Evolutionary conservation across 2,329 filamentous ascomycete species (phyloP).

Genomic region (Plectosphaerella sp.): DNA sequence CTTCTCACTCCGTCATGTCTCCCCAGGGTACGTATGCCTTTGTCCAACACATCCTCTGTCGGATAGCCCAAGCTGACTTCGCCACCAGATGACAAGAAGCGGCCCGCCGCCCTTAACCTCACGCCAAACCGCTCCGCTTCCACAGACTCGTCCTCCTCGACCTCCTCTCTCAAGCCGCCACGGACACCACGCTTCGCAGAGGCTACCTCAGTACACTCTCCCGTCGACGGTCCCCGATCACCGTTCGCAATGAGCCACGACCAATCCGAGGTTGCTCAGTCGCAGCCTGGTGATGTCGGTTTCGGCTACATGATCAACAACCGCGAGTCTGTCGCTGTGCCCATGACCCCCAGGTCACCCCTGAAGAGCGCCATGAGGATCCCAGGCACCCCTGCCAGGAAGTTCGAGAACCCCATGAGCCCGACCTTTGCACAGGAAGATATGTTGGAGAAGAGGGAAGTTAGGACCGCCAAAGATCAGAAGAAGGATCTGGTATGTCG

Average conservation of each 20-base stretch:
- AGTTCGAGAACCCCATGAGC: conserved; percentile 73
- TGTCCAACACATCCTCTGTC: neutral
- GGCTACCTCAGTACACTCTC: conserved; percentile 74
- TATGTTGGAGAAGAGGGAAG: conserved; percentile 78
- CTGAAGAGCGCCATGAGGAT: conserved; percentile 88
- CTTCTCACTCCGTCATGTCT: conserved; percentile 24
- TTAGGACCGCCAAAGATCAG: conserved; percentile 78
- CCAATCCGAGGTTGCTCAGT: conserved; percentile 52
- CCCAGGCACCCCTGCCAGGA: conserved; percentile 74
- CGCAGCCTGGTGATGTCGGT: conserved; percentile 80
- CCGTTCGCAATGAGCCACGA: conserved; percentile 56
- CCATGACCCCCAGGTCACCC: conserved; percentile 68
- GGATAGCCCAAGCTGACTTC: conserved; percentile 16
- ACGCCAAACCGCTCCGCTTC: conserved; percentile 44
- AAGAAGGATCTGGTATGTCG: conserved; percentile 76
- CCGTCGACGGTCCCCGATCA: conserved; percentile 54
- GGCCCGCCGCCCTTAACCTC: conserved; percentile 52
- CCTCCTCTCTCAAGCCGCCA: conserved; percentile 59
- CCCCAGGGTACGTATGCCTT: conserved; percentile 35
- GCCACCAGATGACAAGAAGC: conserved; percentile 48
- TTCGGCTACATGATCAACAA: conserved; percentile 77
- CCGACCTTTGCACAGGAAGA: conserved; percentile 90
- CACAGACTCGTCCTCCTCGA: conserved; percentile 46
- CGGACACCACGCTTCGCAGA: conserved; percentile 77
- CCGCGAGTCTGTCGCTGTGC: conserved; percentile 55